Conservation (phyloP, 2,329 filamentous ascomycete species). For the Aspergillus sp. region DNA sequence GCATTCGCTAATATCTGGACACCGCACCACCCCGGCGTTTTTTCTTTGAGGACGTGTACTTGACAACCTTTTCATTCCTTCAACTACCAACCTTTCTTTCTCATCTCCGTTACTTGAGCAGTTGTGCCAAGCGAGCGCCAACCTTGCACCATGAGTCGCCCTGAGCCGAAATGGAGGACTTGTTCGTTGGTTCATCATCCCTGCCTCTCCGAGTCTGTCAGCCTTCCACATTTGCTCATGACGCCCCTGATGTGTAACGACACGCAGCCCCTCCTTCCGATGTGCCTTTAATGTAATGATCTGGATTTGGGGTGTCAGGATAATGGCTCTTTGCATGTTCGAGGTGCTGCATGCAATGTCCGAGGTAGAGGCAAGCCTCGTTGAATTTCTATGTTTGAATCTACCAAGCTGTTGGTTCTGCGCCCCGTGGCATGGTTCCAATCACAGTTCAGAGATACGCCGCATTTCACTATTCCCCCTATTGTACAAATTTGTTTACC, state of each 20-base stretch:
- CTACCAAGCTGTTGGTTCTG: conserved; percentile 9
- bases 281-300: not conserved
- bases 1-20: conserved; percentile 6
- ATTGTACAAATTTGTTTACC: not conserved
- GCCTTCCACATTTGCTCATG: not conserved
- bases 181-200: not conserved
- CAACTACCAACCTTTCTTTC: not conserved
- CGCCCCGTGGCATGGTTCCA: conserved; percentile 3
- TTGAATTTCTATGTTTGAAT: not conserved
- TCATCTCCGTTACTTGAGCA: not conserved
- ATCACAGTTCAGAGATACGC: conserved; percentile 10
- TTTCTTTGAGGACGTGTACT: not conserved
- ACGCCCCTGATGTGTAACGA: not conserved
- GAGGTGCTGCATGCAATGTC: not conserved
- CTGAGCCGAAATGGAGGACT: not conserved
- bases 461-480: conserved; percentile 1
- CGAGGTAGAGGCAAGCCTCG: conserved; percentile 1
- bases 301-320: not conserved
- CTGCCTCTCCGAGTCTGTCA: not conserved
- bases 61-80: conserved; percentile 4
- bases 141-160: not conserved
- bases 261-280: not conserved
- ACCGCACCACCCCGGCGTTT: not conserved
- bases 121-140: not conserved
- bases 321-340: not conserved